A percentile compares a stretch with the other conserved stretches of the same genome.
Evolutionary conservation across 495 filamentous ascomycete genomes (phyloP).

Genomic region (Penicillium paxilli): DNA sequence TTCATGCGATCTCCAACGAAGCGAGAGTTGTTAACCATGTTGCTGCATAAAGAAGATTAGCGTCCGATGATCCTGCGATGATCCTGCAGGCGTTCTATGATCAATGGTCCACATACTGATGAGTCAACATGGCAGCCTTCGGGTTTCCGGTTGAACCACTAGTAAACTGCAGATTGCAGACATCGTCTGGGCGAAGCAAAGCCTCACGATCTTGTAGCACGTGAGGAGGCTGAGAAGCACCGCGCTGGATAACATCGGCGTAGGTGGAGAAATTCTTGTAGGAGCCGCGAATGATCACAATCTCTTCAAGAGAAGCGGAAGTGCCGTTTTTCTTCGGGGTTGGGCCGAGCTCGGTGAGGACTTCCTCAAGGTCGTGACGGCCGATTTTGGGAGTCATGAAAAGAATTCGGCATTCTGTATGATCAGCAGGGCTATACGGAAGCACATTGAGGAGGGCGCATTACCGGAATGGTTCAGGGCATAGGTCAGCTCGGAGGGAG

Average conservation of each 20-base stretch:
- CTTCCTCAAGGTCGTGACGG: slow-evolving; percentile 51
- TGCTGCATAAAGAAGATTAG: slow-evolving; percentile 37
- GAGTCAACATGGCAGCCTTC: slow-evolving; percentile 75
- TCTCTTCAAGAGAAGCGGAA: slow-evolving; percentile 40
- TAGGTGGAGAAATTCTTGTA: slow-evolving; percentile 54
- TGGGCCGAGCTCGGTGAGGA: slow-evolving; percentile 51
- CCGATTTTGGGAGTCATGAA: slow-evolving; percentile 66
- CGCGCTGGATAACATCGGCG: slow-evolving; percentile 39
- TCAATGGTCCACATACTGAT: slow-evolving; percentile 64
- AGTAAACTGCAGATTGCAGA: slow-evolving; percentile 72
- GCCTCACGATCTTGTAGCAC: slow-evolving; percentile 44
- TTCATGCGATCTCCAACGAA: slow-evolving; percentile 71
- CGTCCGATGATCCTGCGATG: background rate
- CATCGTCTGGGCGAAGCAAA: slow-evolving; percentile 57
- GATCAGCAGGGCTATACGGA: slow-evolving; percentile 3
- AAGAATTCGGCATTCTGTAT: slow-evolving; percentile 57
- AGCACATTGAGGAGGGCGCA: background rate
- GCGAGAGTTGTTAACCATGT: slow-evolving; percentile 68
- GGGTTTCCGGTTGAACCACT: slow-evolving; percentile 70
- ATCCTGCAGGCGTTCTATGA: background rate
- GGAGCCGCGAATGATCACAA: slow-evolving; percentile 56
- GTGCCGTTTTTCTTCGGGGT: slow-evolving; percentile 31
- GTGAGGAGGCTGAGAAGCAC: slow-evolving; percentile 31
- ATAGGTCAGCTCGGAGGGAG: slow-evolving; percentile 59
- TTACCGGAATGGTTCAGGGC: slow-evolving; percentile 64